A percentile compares a stretch with the other conserved stretches of the same genome.
Evolutionary conservation across 2,329 filamentous ascomycete species (phyloP).

Genomic region (Diplodia scrobiculata): DNA sequence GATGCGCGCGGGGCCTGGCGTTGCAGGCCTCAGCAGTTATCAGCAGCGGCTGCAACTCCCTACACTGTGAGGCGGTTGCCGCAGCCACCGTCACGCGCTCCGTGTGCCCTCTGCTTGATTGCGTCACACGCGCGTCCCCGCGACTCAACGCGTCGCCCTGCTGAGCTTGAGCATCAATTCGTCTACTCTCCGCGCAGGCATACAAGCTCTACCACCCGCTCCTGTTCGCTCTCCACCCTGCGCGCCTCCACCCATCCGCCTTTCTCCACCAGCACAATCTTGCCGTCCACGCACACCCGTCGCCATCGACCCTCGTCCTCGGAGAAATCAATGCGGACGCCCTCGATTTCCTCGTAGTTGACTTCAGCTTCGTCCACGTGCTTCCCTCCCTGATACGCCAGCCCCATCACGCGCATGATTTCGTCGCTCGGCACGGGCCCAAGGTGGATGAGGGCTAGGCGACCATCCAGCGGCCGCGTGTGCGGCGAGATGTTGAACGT

Average conservation of each 20-base stretch:
- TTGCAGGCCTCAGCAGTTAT: neutral
- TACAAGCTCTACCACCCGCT: conserved; percentile 43
- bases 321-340: conserved; percentile 64
- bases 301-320: conserved; percentile 76
- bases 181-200: conserved; percentile 2
- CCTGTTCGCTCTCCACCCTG: conserved; percentile 46
- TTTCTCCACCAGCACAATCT: conserved; percentile 72
- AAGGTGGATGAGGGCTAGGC: conserved; percentile 73
- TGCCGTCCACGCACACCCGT: conserved; percentile 88
- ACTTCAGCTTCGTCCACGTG: conserved; percentile 61
- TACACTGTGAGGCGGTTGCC: neutral
- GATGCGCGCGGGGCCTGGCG: conserved; percentile 11
- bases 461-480: conserved; percentile 69
- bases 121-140: conserved; percentile 19
- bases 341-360: conserved; percentile 70
- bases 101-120: conserved; percentile 22
- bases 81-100: conserved; percentile 25
- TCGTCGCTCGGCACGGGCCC: conserved; percentile 64
- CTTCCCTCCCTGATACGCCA: conserved; percentile 60
- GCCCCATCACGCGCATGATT: conserved; percentile 75
- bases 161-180: conserved; percentile 30
- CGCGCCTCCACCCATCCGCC: conserved; percentile 71
- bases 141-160: conserved; percentile 22
- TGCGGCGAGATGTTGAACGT: conserved; percentile 79
- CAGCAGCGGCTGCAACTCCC: conserved; percentile 3